Conservation (phyloP, 345 rosid species). For the Boechera stricta region DNA sequence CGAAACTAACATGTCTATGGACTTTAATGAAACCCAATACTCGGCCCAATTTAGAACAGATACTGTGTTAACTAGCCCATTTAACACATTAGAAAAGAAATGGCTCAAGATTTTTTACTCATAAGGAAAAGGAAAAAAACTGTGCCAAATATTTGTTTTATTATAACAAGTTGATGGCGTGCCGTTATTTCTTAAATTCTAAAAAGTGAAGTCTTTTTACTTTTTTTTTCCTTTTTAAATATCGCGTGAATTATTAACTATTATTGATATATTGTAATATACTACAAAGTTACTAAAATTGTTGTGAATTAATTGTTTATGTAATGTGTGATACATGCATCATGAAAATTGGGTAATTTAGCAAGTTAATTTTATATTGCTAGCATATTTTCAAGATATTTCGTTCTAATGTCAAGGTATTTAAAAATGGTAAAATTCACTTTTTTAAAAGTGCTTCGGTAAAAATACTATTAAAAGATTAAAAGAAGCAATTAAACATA, state of each 20-base stretch:
- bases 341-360: not conserved
- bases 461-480: not conserved
- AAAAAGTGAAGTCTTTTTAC: not conserved
- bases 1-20: not conserved
- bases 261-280: not conserved
- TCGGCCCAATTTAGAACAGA: not conserved
- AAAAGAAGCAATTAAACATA: not conserved
- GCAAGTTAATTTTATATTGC: slow-evolving; percentile 3
- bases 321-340: not conserved
- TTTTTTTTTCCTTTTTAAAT: not conserved
- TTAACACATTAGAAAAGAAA: not conserved
- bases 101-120: not conserved
- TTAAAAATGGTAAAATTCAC: not conserved
- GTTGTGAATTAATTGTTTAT: not conserved
- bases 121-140: no score
- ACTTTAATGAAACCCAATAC: slow-evolving; percentile 13
- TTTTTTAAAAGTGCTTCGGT: not conserved
- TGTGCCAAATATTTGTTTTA: not conserved
- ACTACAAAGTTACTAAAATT: not conserved
- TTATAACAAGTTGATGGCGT: not conserved
- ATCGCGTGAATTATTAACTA: not conserved
- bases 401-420: not conserved
- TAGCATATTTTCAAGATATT: not conserved
- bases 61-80: slow-evolving; percentile 1
- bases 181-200: not conserved